phyloP scores from a whole-genome alignment of 176 grass and related monocot genomes.

The Phoenix dactylifera region DNA sequence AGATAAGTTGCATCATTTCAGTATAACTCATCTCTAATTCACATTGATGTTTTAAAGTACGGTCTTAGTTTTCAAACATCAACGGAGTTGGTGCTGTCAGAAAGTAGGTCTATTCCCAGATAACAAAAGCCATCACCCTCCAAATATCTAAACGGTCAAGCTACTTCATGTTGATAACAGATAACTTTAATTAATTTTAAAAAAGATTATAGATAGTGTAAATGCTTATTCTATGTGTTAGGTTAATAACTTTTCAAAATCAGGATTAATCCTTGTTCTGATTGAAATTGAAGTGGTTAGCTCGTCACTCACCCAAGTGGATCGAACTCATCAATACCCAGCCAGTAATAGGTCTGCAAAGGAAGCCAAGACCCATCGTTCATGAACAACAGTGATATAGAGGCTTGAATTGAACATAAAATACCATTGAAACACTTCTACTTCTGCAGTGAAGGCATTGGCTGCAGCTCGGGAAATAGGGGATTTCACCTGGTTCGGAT shows the following conservation, averaged over 20 bases:
- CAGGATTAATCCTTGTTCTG: too few species aligned
- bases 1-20: too few species aligned
- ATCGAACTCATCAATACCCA: conserved; percentile 40
- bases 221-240: neutral
- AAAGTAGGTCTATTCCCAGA: too few species aligned
- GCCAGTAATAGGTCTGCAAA: conserved; percentile 25
- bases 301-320: conserved; percentile 31
- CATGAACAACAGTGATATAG: neutral
- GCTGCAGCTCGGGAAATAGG: conserved; percentile 9
- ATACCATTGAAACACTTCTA: conserved; percentile 13
- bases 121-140: too few species aligned
- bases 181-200: too few species aligned
- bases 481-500: conserved; percentile 28
- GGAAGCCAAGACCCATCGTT: conserved; percentile 7
- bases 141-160: too few species aligned
- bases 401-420: neutral
- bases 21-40: too few species aligned
- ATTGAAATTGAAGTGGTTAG: neutral
- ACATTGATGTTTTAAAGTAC: too few species aligned
- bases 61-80: too few species aligned
- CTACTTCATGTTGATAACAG: too few species aligned
- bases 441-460: conserved; percentile 30
- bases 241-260: neutral
- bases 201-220: conserved; percentile 23
- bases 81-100: too few species aligned